Evolutionary conservation across 163 green algal species (phyloP), one percentile per base, ranked within the genome.

Genomic region (Coccomyxa subellipsoidea): DNA sequence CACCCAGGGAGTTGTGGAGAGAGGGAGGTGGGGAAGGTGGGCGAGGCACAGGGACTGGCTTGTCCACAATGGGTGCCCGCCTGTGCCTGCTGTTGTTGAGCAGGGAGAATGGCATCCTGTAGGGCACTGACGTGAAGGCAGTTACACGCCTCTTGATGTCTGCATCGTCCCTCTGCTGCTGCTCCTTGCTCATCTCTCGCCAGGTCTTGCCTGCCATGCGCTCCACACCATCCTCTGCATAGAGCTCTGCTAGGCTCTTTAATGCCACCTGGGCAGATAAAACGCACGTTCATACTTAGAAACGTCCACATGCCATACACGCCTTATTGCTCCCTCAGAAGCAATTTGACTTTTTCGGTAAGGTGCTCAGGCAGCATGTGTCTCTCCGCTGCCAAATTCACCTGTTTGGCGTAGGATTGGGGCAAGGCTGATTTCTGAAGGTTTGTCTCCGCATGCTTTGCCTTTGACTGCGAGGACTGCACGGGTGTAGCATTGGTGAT

Each of bases 161-260:
- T 27, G 76, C 76, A 27, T 34, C 27, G 35, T 80, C 38, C 38
- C 39, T 25, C 76, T 69, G 76, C 38, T 38, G 38, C 76, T 54
- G 76, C 76, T 70, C 38, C 25, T 54, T 25, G 29, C 38, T 38
- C 76, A 39, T 1, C 38, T 80, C 38, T 25, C 54, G 76, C 76
- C 76, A 80, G 7, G 38, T 54, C 32, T 70, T 80, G 27, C 76
- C 76, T 12, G 76, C 76, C 18, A 38, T 35, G 38, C 38, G 25
- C 32, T 80, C 76, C 7, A 69, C 38, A 29, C 76, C 76, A 7
- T 70, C 76, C 38, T 47, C 38, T 27, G 76, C 76, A 70, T 70
- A 80, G 18, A 70, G 7, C 25, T 80, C 38, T 36, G 76, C 76
- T 7, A 54, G 76, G 7, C 10, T 29, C 23, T 69, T 10, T 25